These are phyloP conservation scores for Alternaria brassicae DNA, from an alignment of 2,329 filamentous ascomycete species.

Conservation along the genomic window DNA sequence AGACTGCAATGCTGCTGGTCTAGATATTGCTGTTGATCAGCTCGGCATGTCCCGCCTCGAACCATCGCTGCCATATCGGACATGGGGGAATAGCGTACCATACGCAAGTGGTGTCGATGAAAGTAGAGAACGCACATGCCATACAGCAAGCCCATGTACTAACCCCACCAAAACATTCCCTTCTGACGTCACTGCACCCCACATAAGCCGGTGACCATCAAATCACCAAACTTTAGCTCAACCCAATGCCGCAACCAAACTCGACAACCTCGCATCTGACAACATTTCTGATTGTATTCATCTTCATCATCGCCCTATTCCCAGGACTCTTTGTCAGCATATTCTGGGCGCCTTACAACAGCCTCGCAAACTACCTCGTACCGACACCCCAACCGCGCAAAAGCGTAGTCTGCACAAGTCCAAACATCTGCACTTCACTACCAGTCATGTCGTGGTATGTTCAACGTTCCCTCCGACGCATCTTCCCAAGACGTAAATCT, in stretches of 20 bases:
- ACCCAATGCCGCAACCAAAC: constrained; percentile 26
- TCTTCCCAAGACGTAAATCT: background rate
- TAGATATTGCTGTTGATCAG: background rate
- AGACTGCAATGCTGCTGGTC: background rate
- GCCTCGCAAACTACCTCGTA: constrained; percentile 35
- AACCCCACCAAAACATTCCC: background rate
- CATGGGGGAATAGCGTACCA: background rate
- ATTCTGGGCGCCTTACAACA: constrained; percentile 47
- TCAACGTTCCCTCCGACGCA: background rate
- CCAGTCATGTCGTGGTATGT: constrained; percentile 44
- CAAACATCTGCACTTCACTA: constrained; percentile 35
- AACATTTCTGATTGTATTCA: constrained; percentile 55
- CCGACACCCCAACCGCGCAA: constrained; percentile 26
- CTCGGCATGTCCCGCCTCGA: background rate
- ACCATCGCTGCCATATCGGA: background rate
- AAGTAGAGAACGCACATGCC: background rate
- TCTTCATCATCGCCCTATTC: constrained; percentile 61
- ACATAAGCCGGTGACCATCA: constrained; percentile 12
- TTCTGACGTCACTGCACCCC: constrained; percentile 14
- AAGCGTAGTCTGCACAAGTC: constrained; percentile 34
- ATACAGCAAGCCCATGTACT: background rate
- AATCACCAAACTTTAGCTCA: constrained; percentile 20
- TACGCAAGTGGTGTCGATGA: background rate
- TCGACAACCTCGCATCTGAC: constrained; percentile 46
- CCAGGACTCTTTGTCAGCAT: constrained; percentile 55